Conservation (phyloP, 78 protist species). For the Chrysochromulina tobinii region DNA sequence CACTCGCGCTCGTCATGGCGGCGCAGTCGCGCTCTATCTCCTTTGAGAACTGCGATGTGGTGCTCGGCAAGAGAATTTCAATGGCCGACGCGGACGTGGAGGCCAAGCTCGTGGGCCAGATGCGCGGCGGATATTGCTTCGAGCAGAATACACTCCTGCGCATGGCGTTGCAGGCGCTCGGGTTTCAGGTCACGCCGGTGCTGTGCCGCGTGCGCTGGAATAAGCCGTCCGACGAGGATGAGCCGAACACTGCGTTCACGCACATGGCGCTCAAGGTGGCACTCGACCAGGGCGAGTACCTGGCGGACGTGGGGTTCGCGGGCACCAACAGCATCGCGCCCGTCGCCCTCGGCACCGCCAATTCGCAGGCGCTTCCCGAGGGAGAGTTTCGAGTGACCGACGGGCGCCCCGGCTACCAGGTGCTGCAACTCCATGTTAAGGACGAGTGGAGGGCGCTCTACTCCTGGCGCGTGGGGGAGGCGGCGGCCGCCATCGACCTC, state of each 20-base stretch:
- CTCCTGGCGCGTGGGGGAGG: not conserved
- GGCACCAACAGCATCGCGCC: constrained; percentile 14
- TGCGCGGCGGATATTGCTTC: constrained; percentile 19
- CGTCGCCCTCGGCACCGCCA: not conserved
- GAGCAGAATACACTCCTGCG: constrained; percentile 5
- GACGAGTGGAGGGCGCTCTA: not conserved
- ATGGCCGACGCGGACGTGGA: not conserved
- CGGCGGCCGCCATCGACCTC: not conserved
- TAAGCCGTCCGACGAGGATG: not conserved
- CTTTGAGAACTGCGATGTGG: constrained; percentile 11
- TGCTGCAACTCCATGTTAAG: not conserved
- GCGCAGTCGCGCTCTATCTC: constrained; percentile 8
- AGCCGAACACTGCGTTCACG: not conserved
- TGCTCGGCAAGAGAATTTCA: not conserved
- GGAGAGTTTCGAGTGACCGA: not conserved
- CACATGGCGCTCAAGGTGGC: not conserved
- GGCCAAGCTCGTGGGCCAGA: not conserved
- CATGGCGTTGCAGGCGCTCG: not conserved
- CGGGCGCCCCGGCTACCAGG: not conserved
- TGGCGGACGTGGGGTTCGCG: constrained; percentile 15
- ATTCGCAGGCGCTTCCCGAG: not conserved
- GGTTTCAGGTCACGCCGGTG: not conserved
- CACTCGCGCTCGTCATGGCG: not conserved
- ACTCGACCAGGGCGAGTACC: not conserved
- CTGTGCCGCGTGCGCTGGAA: constrained; percentile 27